phyloP scores from a whole-genome alignment of 108 stramenopile species.

The Fistulifera solaris region DNA sequence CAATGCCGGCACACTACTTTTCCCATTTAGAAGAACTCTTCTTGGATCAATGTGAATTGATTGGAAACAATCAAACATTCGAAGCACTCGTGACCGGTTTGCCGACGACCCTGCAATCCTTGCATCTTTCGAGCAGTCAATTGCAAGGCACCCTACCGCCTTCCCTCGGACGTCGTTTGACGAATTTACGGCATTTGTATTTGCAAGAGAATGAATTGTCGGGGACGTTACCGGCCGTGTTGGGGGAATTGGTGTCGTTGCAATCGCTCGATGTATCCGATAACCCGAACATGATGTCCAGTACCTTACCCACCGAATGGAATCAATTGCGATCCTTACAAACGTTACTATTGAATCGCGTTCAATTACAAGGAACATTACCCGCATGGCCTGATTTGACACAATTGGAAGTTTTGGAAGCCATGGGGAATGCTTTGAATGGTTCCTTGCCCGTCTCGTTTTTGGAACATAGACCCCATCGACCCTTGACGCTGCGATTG shows the following conservation, averaged over 20 bases:
- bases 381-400: constrained; percentile 21
- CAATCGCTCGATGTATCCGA: too few relatives aligned
- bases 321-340: too few relatives aligned
- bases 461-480: not conserved
- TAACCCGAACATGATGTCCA: too few relatives aligned
- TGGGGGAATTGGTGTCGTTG: constrained; percentile 5
- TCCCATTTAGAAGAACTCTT: too few relatives aligned
- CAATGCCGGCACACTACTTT: too few relatives aligned
- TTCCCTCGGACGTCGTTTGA: constrained; percentile 3
- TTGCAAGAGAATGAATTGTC: constrained; percentile 12
- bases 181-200: constrained; percentile 6
- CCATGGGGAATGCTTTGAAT: constrained; percentile 39
- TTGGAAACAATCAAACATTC: too few relatives aligned
- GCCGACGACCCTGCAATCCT: too few relatives aligned
- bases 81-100: too few relatives aligned
- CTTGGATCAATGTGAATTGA: too few relatives aligned
- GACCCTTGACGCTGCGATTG: not conserved
- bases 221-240: constrained; percentile 5
- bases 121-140: too few relatives aligned
- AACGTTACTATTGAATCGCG: constrained; percentile 7
- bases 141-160: constrained; percentile 15
- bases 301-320: too few relatives aligned
- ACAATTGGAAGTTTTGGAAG: constrained; percentile 38
- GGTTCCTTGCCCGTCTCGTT: constrained; percentile 41
- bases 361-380: constrained; percentile 30